Conservation (phyloP, 805 yeast species). For the Teunomyces pallodes region DNA sequence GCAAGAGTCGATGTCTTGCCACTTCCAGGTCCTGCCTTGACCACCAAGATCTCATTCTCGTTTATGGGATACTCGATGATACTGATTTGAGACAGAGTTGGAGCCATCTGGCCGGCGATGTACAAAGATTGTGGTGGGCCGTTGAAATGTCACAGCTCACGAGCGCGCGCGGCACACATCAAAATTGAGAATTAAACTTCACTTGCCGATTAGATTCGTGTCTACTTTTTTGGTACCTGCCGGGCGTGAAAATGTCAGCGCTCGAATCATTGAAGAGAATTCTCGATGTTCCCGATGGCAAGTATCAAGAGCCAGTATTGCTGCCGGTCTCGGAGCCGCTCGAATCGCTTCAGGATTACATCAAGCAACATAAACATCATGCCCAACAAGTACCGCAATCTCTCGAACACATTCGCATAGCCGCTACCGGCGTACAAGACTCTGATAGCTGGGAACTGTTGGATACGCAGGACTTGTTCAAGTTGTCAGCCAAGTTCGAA, state of each 20-base stretch:
- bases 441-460: neutral
- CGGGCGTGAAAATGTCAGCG: constrained; percentile 10
- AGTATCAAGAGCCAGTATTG: constrained; percentile 6
- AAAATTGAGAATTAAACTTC: no score
- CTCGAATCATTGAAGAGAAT: constrained; percentile 10
- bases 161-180: neutral
- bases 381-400: constrained; percentile 1
- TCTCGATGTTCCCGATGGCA: constrained; percentile 1
- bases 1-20: constrained; percentile 67
- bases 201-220: no score
- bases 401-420: neutral
- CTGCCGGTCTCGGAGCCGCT: constrained; percentile 4
- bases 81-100: constrained; percentile 36
- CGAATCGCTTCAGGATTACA: constrained; percentile 8
- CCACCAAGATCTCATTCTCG: constrained; percentile 42
- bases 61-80: constrained; percentile 44
- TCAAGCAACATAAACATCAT: neutral
- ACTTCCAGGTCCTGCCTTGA: constrained; percentile 72
- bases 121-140: neutral
- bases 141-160: neutral
- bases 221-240: no score
- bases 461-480: constrained; percentile 5
- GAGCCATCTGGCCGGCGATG: neutral
- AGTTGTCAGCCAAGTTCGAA: constrained; percentile 7
- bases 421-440: neutral